Conservation (phyloP, 257 asterid species). For the Salvia splendens region DNA sequence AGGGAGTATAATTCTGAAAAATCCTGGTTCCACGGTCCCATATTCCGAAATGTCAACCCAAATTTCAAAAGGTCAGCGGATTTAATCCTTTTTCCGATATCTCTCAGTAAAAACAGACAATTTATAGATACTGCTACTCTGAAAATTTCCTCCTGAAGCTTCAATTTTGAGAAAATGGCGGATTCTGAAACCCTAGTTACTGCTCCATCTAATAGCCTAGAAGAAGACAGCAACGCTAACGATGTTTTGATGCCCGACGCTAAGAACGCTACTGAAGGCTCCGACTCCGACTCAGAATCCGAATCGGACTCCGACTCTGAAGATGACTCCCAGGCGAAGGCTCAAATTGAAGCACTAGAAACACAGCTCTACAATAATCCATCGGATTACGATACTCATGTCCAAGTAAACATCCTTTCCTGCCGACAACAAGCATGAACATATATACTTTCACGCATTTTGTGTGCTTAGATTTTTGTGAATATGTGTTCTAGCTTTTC, state of each 20-base stretch:
- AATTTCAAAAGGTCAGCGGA: too few species aligned
- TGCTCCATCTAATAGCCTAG: slow-evolving; percentile 33
- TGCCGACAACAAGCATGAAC: slow-evolving; percentile 9
- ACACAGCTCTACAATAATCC: slow-evolving; percentile 52
- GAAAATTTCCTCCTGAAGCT: slow-evolving; percentile 14
- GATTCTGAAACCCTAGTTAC: slow-evolving; percentile 53
- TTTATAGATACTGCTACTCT: neutral
- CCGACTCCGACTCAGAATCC: slow-evolving; percentile 43
- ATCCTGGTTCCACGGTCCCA: too few species aligned
- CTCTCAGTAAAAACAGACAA: too few species aligned
- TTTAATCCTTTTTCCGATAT: too few species aligned
- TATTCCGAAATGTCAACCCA: too few species aligned
- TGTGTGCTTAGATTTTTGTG: neutral
- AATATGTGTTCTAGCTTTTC: slow-evolving; percentile 1
- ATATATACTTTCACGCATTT: neutral
- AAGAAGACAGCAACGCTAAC: slow-evolving; percentile 28
- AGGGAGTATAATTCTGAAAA: too few species aligned
- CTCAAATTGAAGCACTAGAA: slow-evolving; percentile 69
- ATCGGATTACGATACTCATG: slow-evolving; percentile 71
- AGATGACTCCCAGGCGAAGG: slow-evolving; percentile 62
- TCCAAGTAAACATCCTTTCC: slow-evolving; percentile 51
- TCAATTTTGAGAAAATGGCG: slow-evolving; percentile 47
- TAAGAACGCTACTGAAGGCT: slow-evolving; percentile 40
- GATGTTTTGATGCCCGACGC: slow-evolving; percentile 59
- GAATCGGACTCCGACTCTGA: slow-evolving; percentile 66